Percentiles rank a stretch among this genome's conserved stretches.
phyloP scores from a whole-genome alignment of 306 rosid species.

The Glycine tomentella region DNA sequence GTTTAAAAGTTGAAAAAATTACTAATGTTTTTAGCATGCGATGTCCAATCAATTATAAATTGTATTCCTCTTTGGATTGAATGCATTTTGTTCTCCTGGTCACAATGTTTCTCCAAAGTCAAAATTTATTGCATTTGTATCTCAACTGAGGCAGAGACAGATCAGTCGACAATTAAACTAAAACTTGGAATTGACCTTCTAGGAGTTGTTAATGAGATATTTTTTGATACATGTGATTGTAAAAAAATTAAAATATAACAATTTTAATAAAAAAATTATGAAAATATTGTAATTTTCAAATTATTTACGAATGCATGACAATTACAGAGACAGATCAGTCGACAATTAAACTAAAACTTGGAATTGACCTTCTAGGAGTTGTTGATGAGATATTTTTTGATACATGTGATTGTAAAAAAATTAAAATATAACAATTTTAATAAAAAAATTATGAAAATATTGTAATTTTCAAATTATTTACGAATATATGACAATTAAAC shows the following conservation, averaged over 20 bases:
- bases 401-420: too few species aligned
- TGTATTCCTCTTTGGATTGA: conserved; percentile 23
- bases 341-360: conserved; percentile 83
- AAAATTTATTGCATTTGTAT: conserved; percentile 92
- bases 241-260: too few species aligned
- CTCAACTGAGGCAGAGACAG: conserved; percentile 97
- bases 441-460: too few species aligned
- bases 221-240: too few species aligned
- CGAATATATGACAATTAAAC: too few species aligned
- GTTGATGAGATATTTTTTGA: conserved; percentile 93
- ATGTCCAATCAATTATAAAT: conserved; percentile 6
- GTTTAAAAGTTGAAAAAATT: conserved; percentile 8
- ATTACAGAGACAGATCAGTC: too few species aligned
- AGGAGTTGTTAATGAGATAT: conserved; percentile 90
- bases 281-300: too few species aligned
- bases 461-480: too few species aligned
- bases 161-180: conserved; percentile 79
- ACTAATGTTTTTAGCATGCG: not conserved
- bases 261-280: too few species aligned
- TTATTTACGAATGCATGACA: too few species aligned
- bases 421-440: too few species aligned
- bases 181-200: conserved; percentile 93
- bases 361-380: conserved; percentile 90
- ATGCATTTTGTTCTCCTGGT: conserved; percentile 37
- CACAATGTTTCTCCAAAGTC: conserved; percentile 99